A percentile compares a stretch with the other conserved stretches of the same genome.
Evolutionary conservation across 176 grass and related monocot species (phyloP).

Genomic region (barley (Hordeum vulgare)): MorexV3_pseudomolecules_assembly NC_058520.1:56228310-56228809

Average conservation of each 20-base stretch:
- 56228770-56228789: neutral
- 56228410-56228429: slow-evolving; percentile 38
- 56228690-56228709: neutral
- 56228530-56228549: slow-evolving; percentile 99
- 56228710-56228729: neutral
- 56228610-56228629: neutral
- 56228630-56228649: neutral
- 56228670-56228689: neutral
- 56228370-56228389: neutral
- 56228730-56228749: neutral
- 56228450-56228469: slow-evolving; percentile 42
- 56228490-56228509: slow-evolving; percentile 99
- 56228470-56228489: slow-evolving; percentile 88
- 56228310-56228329: neutral
- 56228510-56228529: slow-evolving; percentile 94
- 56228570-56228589: slow-evolving; percentile 97
- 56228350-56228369: neutral
- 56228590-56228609: slow-evolving; percentile 7
- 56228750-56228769: neutral
- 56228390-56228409: neutral
- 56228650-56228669: neutral
- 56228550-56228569: slow-evolving; percentile 99
- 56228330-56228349: neutral
- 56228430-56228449: slow-evolving; percentile 50
- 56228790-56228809: neutral